Percentiles rank a stretch among this genome's conserved stretches.
Evolutionary conservation across 257 asterid genomes (phyloP).

Genomic region (Eustoma russellianum): DNA sequence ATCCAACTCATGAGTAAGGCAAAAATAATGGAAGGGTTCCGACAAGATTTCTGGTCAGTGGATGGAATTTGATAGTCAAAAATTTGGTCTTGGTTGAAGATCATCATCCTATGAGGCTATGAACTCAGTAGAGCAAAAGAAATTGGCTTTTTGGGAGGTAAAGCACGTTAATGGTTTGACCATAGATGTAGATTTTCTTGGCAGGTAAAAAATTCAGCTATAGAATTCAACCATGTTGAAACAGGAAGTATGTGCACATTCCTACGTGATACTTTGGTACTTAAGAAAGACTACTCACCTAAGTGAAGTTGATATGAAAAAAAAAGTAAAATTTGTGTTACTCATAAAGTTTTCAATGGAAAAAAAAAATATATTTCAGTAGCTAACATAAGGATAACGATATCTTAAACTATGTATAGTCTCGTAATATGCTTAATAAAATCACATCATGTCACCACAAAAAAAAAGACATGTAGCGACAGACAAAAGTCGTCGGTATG

Average conservation of each 20-base stretch:
- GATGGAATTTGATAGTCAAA: slow-evolving; percentile 10
- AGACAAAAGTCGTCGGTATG: no score
- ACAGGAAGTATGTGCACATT: slow-evolving; percentile 11
- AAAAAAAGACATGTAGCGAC: no score
- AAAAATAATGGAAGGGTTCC: no score
- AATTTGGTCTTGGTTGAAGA: slow-evolving; percentile 1
- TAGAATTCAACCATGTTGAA: slow-evolving; percentile 17
- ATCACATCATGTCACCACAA: no score
- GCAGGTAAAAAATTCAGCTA: slow-evolving; percentile 7
- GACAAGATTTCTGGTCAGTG: slow-evolving; percentile 1
- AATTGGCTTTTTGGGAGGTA: slow-evolving; percentile 2
- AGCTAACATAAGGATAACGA: no score
- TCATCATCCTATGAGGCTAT: slow-evolving; percentile 5
- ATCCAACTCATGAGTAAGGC: no score
- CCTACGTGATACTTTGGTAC: slow-evolving; percentile 24
- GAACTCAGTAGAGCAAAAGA: slow-evolving; percentile 2
- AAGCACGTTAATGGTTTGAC: slow-evolving; percentile 6
- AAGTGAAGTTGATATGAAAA: no score
- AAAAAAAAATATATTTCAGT: no score
- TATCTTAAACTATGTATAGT: no score
- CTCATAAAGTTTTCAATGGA: no score
- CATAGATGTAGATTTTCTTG: slow-evolving; percentile 8
- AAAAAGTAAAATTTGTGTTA: no score
- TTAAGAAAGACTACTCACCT: slow-evolving; percentile 32
- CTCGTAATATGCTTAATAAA: no score